Evolutionary conservation across 139 green algal species (phyloP).

Genomic region (Spirogloea muscicola): DNA sequence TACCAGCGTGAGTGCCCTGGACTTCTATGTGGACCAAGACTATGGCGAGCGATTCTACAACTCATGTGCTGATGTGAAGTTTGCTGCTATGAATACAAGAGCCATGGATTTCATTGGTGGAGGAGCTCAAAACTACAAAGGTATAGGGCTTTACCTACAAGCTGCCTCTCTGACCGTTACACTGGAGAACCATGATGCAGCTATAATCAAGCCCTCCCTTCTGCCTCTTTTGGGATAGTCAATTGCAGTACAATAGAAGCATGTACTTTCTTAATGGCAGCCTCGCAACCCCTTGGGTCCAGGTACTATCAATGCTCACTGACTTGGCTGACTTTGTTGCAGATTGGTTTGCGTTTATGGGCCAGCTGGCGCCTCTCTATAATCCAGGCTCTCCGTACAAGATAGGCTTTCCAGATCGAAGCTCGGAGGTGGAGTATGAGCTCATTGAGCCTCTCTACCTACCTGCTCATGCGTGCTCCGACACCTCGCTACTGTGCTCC

Average conservation of each 20-base stretch:
- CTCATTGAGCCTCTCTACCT: conserved; percentile 55
- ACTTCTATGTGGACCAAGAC: too few species aligned
- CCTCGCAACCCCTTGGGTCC: too few species aligned
- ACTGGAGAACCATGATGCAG: too few species aligned
- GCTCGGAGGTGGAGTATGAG: conserved; percentile 30
- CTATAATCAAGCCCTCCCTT: too few species aligned
- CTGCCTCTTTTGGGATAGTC: too few species aligned
- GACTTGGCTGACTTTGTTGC: too few species aligned
- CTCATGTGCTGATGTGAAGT: conserved; percentile 82
- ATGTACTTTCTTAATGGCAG: too few species aligned
- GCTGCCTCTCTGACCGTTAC: too few species aligned
- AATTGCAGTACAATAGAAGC: too few species aligned
- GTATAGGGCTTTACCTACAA: conserved; percentile 17
- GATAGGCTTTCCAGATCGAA: conserved; percentile 66
- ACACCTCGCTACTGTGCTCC: conserved; percentile 70
- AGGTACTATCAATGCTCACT: too few species aligned
- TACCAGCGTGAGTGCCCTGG: too few species aligned
- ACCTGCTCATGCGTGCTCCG: conserved; percentile 60
- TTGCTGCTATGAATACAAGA: conserved; percentile 69
- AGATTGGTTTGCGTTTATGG: conserved; percentile 45
- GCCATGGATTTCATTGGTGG: conserved; percentile 84
- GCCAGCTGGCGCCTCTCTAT: conserved; percentile 41
- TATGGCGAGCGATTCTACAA: conserved; percentile 65
- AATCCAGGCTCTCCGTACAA: conserved; percentile 52
- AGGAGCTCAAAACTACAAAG: conserved; percentile 63